These are phyloP conservation scores for Candida michaelii DNA, from an alignment of 805 yeast species.

Conservation along the genomic window DNA sequence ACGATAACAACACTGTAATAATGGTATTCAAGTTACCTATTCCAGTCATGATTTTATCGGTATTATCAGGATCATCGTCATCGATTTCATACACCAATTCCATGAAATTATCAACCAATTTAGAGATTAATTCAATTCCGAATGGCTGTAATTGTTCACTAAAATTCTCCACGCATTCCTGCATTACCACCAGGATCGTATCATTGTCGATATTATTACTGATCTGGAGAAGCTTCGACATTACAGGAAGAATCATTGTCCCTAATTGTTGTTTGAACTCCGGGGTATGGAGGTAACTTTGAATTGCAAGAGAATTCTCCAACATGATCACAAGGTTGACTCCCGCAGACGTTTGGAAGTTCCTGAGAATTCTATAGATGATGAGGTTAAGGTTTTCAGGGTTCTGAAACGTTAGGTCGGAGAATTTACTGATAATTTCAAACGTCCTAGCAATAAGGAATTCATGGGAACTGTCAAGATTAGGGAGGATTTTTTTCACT, in stretches of 20 bases:
- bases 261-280: slow-evolving; percentile 70
- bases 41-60: slow-evolving; percentile 81
- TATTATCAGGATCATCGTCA: slow-evolving; percentile 31
- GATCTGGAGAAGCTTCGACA: slow-evolving; percentile 73
- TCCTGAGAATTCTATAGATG: slow-evolving; percentile 34
- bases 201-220: slow-evolving; percentile 86
- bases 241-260: slow-evolving; percentile 69
- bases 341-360: slow-evolving; percentile 20
- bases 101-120: slow-evolving; percentile 69
- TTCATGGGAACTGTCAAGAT: slow-evolving; percentile 54
- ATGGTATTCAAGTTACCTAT: slow-evolving; percentile 79
- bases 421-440: slow-evolving; percentile 64
- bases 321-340: slow-evolving; percentile 70
- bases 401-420: slow-evolving; percentile 53
- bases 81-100: slow-evolving; percentile 37
- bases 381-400: slow-evolving; percentile 23
- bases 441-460: slow-evolving; percentile 77
- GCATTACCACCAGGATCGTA: slow-evolving; percentile 85
- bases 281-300: slow-evolving; percentile 65
- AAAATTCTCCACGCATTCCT: slow-evolving; percentile 89
- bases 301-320: slow-evolving; percentile 83
- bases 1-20: slow-evolving; percentile 74
- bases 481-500: slow-evolving; percentile 65
- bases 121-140: slow-evolving; percentile 54
- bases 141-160: slow-evolving; percentile 86